These are phyloP conservation scores for Phylloporus sp. DNA, from an alignment of 768 basidiomycete species.

Conservation along the genomic window DNA sequence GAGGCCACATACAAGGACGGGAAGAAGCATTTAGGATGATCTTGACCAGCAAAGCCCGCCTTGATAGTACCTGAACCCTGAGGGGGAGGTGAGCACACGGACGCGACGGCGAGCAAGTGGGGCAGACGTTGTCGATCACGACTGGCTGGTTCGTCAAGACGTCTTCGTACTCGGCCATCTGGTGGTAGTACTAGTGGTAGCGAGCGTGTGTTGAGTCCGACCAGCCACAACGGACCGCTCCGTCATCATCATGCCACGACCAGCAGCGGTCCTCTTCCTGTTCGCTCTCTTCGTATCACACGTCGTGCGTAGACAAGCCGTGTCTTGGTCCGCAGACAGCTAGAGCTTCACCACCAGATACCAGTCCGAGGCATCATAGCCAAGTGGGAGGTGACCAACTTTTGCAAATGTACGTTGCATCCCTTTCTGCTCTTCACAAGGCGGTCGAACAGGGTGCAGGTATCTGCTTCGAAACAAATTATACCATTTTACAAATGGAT, in stretches of 20 bases:
- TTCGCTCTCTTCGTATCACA: constrained; percentile 16
- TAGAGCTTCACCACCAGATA: constrained; percentile 28
- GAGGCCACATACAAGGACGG: constrained; percentile 85
- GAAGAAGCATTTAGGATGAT: constrained; percentile 99
- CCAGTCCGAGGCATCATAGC: constrained; percentile 45
- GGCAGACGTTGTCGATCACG: constrained; percentile 92
- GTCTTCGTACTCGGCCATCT: constrained; percentile 87
- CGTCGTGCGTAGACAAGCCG: constrained; percentile 24
- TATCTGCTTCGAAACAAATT: constrained; percentile 87
- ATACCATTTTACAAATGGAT: constrained; percentile 77
- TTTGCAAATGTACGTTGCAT: constrained; percentile 72
- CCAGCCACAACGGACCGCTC: constrained; percentile 15
- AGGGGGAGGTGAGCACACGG: constrained; percentile 23
- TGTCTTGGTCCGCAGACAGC: constrained; percentile 1
- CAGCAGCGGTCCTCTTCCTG: constrained; percentile 11
- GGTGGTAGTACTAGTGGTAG: background rate
- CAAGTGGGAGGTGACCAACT: constrained; percentile 89
- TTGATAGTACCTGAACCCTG: constrained; percentile 99
- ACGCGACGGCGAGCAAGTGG: constrained; percentile 19
- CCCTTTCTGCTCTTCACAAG: background rate
- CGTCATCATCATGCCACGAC: constrained; percentile 22
- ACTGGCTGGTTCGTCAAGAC: constrained; percentile 98
- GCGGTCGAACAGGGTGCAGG: constrained; percentile 43
- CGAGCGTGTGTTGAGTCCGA: background rate
- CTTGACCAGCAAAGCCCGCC: constrained; percentile 98